A percentile compares a stretch with the other conserved stretches of the same genome.
phyloP scores from a whole-genome alignment of 768 basidiomycete genomes.

The Imleria badia region DNA sequence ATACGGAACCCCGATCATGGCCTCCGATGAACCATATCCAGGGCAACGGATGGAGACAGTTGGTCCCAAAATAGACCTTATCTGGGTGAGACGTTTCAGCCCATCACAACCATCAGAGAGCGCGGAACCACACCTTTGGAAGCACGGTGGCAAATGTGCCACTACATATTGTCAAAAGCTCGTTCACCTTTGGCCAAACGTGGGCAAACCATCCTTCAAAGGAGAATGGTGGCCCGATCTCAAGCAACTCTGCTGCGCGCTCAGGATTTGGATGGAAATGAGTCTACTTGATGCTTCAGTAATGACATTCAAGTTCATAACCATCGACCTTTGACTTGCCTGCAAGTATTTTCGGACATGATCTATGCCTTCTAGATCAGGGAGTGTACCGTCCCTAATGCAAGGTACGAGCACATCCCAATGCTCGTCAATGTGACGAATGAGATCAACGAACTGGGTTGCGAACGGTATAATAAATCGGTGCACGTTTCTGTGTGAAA shows the following conservation, averaged over 20 bases:
- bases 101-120: background rate
- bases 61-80: conserved; percentile 15
- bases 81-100: background rate
- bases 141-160: conserved; percentile 9
- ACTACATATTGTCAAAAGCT: conserved; percentile 5
- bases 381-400: conserved; percentile 15
- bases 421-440: conserved; percentile 15
- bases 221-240: conserved; percentile 13
- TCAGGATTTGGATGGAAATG: conserved; percentile 10
- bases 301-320: background rate
- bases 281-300: conserved; percentile 1
- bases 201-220: conserved; percentile 16
- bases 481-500: conserved; percentile 2
- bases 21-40: conserved; percentile 16
- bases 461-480: background rate
- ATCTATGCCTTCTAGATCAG: conserved; percentile 11
- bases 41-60: background rate
- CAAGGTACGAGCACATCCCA: conserved; percentile 18
- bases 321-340: background rate
- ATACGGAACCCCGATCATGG: background rate
- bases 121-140: conserved; percentile 9
- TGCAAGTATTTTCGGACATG: conserved; percentile 16
- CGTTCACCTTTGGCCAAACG: conserved; percentile 14
- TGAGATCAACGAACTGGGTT: conserved; percentile 9
- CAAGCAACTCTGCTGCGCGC: conserved; percentile 19